phyloP scores from a whole-genome alignment of 1,284 basidiomycete species.

The Omphalotus olearius region DNA sequence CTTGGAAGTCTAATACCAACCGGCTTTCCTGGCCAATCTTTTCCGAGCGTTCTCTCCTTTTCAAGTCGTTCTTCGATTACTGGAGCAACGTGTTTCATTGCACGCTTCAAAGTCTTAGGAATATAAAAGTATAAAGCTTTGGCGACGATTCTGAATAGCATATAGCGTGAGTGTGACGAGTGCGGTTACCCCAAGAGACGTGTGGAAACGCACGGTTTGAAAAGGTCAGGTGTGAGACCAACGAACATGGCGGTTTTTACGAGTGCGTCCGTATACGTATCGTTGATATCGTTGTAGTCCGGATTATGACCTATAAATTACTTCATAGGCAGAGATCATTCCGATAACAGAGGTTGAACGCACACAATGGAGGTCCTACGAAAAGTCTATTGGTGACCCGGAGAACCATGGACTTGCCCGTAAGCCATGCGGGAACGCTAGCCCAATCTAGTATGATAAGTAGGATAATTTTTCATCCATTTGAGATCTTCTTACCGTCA shows the following conservation, averaged over 20 bases:
- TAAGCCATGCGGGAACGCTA: conserved; percentile 24
- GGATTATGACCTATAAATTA: conserved; percentile 28
- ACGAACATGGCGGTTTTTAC: conserved; percentile 26
- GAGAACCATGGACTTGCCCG: conserved; percentile 28
- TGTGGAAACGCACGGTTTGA: conserved; percentile 29
- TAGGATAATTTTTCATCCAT: not conserved
- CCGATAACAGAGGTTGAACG: conserved; percentile 3
- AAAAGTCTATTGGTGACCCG: conserved; percentile 33
- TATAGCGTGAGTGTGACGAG: conserved; percentile 20
- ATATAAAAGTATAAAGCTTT: conserved; percentile 13
- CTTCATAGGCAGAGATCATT: not conserved
- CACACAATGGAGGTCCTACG: conserved; percentile 37
- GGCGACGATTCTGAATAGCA: conserved; percentile 20
- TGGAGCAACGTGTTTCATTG: conserved; percentile 27
- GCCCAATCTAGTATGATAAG: conserved; percentile 34
- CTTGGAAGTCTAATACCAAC: conserved; percentile 21
- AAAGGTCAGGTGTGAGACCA: conserved; percentile 27
- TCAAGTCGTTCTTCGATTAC: conserved; percentile 32
- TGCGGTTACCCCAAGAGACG: conserved; percentile 3
- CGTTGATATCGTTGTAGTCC: conserved; percentile 28
- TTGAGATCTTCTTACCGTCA: conserved; percentile 1
- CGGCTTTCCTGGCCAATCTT: conserved; percentile 33
- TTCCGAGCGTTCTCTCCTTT: conserved; percentile 26
- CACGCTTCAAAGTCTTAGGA: conserved; percentile 4
- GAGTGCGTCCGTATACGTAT: conserved; percentile 28